Evolutionary conservation across 345 rosid species (phyloP).

Genomic region (Crucihimalaya himalaica): DNA sequence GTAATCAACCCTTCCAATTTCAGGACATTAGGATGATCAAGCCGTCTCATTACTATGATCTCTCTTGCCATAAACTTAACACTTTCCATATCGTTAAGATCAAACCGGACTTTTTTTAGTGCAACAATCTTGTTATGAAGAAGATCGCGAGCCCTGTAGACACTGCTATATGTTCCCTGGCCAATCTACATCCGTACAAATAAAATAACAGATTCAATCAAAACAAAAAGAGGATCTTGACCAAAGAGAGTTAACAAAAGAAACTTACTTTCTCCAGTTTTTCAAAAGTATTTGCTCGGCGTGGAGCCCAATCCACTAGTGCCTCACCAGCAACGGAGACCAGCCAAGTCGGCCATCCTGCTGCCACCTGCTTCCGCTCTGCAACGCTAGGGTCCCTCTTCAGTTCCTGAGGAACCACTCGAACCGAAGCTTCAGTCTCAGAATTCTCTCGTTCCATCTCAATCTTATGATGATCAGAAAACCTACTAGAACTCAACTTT

Average conservation of each 20-base stretch:
- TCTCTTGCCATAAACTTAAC: slow-evolving; percentile 93
- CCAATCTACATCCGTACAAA: slow-evolving; percentile 72
- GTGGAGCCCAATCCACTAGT: slow-evolving; percentile 83
- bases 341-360: slow-evolving; percentile 94
- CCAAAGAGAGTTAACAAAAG: slow-evolving; percentile 2
- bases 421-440: neutral
- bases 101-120: slow-evolving; percentile 78
- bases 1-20: slow-evolving; percentile 87
- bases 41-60: slow-evolving; percentile 67
- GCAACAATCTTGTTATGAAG: slow-evolving; percentile 71
- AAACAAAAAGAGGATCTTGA: neutral
- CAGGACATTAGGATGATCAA: slow-evolving; percentile 86
- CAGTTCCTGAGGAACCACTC: slow-evolving; percentile 15
- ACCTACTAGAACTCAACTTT: slow-evolving; percentile 46
- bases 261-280: slow-evolving; percentile 74
- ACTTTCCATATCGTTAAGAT: slow-evolving; percentile 75
- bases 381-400: neutral
- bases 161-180: slow-evolving; percentile 93
- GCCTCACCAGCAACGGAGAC: slow-evolving; percentile 79
- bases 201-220: neutral
- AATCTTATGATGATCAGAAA: slow-evolving; percentile 51
- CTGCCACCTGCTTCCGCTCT: slow-evolving; percentile 53
- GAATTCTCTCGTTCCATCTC: slow-evolving; percentile 42
- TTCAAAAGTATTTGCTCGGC: slow-evolving; percentile 76
- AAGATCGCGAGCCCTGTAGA: slow-evolving; percentile 82